Conservation (phyloP, 345 rosid genomes). For the Citrus inodora region DNA sequence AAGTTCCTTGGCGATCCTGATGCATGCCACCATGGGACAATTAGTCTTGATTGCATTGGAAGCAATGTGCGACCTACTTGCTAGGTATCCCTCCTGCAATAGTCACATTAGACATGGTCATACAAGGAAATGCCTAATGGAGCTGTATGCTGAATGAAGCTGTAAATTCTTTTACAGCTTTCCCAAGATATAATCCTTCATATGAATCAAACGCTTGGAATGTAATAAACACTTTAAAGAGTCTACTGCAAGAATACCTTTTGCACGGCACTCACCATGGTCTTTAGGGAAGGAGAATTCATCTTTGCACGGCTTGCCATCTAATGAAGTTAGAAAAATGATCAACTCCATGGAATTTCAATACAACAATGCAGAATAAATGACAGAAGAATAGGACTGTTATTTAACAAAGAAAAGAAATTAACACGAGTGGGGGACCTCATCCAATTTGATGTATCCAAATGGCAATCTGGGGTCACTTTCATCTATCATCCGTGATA, state of each 20-base stretch:
- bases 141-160: background rate
- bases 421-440: conserved; percentile 35
- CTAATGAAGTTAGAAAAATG: conserved; percentile 28
- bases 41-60: conserved; percentile 70
- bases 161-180: background rate
- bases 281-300: conserved; percentile 64
- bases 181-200: background rate
- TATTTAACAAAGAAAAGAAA: background rate
- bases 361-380: background rate
- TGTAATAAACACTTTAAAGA: background rate
- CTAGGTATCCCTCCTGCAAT: conserved; percentile 77
- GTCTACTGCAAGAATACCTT: conserved; percentile 35
- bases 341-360: background rate
- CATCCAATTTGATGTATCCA: conserved; percentile 84
- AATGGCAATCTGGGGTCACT: conserved; percentile 71
- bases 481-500: conserved; percentile 71
- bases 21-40: conserved; percentile 59
- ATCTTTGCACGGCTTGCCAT: conserved; percentile 79
- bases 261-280: conserved; percentile 48
- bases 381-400: background rate
- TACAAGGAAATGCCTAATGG: background rate
- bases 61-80: conserved; percentile 70
- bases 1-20: conserved; percentile 49
- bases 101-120: background rate
- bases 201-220: background rate